phyloP scores from a whole-genome alignment of 2,329 filamentous ascomycete species.

The Penicillium decumbens region DNA sequence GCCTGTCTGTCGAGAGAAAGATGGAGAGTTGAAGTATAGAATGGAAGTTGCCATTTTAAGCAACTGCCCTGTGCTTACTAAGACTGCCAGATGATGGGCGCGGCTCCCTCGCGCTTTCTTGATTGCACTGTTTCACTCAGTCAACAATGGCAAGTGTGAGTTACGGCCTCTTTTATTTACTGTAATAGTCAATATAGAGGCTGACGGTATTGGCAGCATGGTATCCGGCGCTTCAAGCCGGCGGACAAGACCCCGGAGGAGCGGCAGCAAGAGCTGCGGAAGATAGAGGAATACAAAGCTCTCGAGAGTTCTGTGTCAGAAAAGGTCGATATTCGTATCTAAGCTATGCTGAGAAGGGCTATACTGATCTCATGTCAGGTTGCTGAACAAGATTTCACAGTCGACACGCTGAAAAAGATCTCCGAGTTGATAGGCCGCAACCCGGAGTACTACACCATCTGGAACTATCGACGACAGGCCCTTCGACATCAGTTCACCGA shows the following conservation, averaged over 20 bases:
- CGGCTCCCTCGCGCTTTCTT: slow-evolving; percentile 1
- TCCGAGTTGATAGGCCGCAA: slow-evolving; percentile 44
- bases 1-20: slow-evolving; percentile 2
- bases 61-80: slow-evolving; percentile 10
- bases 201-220: slow-evolving; percentile 60
- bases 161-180: not conserved
- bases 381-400: slow-evolving; percentile 36
- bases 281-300: slow-evolving; percentile 69
- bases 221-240: slow-evolving; percentile 65
- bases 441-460: slow-evolving; percentile 48
- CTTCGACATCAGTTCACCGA: slow-evolving; percentile 57
- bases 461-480: slow-evolving; percentile 60
- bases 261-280: slow-evolving; percentile 64
- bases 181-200: not conserved
- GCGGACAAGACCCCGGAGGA: slow-evolving; percentile 64
- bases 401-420: slow-evolving; percentile 42
- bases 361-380: slow-evolving; percentile 32
- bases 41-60: not conserved
- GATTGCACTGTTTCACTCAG: not conserved
- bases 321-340: slow-evolving; percentile 49
- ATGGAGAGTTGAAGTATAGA: slow-evolving; percentile 3
- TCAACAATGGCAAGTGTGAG: slow-evolving; percentile 33
- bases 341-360: not conserved
- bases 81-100: not conserved
- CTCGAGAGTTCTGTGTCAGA: slow-evolving; percentile 64